Evolutionary conservation across 371 early-diverging fungal genomes (phyloP), one percentile per base, ranked within the genome.

Genomic region (Mortierella sp.): DNA sequence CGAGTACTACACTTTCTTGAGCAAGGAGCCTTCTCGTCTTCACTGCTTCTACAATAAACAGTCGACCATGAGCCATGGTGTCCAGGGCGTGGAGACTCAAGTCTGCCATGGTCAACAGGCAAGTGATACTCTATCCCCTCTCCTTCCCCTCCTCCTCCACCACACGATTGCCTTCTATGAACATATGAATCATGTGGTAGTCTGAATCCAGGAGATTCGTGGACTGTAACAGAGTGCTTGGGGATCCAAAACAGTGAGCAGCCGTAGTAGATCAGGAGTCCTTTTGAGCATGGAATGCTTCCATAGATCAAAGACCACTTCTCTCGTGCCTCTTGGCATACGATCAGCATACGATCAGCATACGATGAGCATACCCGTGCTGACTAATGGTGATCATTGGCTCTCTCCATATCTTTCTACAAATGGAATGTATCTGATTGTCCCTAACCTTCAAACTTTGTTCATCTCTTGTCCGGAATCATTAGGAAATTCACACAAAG

Each of bases 1-100:
- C 77, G 94, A 98, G 80, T 98, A 96, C 83, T 98, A 98, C 85
- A 96, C 95, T 26, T 91, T 94, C 75, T 72, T 98, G 79, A 94
- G 94, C 89, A 92, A 92, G 81, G 92, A 93, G 19, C 97, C 97
- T 28, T 61, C 84, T 44, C 84, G 88, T 51, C 89, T 98, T 37
- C 94, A 96, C 85, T 89, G 87, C 75, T 98, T 97, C 82, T 98
- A 97, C 85, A 89, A 87, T 72, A 90, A 89, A 66, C 88, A 93
- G 71, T 95, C 97, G 14, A 83, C 82, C 37, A 89, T 92, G 76
- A 86, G 93, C 60, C 92, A 94, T 80, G 98, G 97, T 43, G 83
- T 83, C 55, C 97, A 98, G 86, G 96, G 96, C 56, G 91, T 91
- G 62, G 71, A 81, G 12, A 87, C 86, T 21, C 66, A 79, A 28